Percentiles rank a stretch among this genome's conserved stretches.
Conservation (phyloP, 78 protist species). For the Dictyostelium capitatum region DNA sequence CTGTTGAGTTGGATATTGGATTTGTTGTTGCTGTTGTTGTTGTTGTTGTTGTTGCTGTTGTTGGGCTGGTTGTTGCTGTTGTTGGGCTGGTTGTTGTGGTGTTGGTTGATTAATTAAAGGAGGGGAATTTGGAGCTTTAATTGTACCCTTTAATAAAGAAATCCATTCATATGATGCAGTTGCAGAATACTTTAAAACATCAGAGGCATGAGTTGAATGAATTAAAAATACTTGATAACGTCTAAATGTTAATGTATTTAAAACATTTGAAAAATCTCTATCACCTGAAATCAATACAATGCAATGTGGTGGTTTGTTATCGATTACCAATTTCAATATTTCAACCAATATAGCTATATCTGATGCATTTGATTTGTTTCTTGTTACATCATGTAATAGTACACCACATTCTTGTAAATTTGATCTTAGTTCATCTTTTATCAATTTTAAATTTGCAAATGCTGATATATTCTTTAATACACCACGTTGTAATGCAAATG, state of each 20-base stretch:
- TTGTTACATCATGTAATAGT: conserved; percentile 65
- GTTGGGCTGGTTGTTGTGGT: neutral
- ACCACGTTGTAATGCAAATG: conserved; percentile 66
- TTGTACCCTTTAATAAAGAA: conserved; percentile 51
- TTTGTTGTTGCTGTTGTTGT: neutral
- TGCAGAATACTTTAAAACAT: conserved; percentile 69
- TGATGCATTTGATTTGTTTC: conserved; percentile 79
- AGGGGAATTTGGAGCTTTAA: conserved; percentile 54
- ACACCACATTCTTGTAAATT: conserved; percentile 80
- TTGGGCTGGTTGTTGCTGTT: neutral
- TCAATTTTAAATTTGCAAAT: conserved; percentile 68
- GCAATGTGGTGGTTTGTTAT: conserved; percentile 80
- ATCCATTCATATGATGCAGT: conserved; percentile 80
- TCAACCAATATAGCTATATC: conserved; percentile 81
- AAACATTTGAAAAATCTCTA: conserved; percentile 64
- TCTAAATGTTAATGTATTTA: conserved; percentile 66
- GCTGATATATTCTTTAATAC: conserved; percentile 72
- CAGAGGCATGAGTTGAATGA: conserved; percentile 77
- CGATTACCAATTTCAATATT: conserved; percentile 67
- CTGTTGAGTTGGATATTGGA: conserved; percentile 3
- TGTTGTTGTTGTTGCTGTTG: neutral
- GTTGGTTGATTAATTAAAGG: neutral
- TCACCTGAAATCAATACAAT: conserved; percentile 75
- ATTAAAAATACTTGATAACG: conserved; percentile 69
- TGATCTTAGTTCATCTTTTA: conserved; percentile 65